Percentiles rank a stretch among this genome's conserved stretches.
phyloP scores from a whole-genome alignment of 345 rosid species.

The Trapa incisa region DNA sequence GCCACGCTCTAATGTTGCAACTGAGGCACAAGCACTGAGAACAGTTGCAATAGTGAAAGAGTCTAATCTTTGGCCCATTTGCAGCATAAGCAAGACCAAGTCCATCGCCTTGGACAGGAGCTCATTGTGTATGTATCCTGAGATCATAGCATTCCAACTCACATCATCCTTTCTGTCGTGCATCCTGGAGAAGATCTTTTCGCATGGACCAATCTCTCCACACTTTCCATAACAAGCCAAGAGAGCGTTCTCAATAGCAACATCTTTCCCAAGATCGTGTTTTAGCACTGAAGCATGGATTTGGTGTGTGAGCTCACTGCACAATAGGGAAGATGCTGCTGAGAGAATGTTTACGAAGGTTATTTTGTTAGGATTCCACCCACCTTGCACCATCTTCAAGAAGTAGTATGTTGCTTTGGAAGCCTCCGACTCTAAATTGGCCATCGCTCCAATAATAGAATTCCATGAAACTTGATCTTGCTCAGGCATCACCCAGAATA shows the following conservation, averaged over 20 bases:
- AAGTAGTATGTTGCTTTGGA: constrained; percentile 40
- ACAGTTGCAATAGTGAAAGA: constrained; percentile 77
- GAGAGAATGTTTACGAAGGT: constrained; percentile 64
- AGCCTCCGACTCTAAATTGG: constrained; percentile 39
- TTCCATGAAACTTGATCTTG: constrained; percentile 90
- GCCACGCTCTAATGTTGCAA: constrained; percentile 81
- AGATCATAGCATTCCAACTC: constrained; percentile 86
- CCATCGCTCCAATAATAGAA: constrained; percentile 64
- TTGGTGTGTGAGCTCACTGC: constrained; percentile 39
- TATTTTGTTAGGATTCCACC: constrained; percentile 53
- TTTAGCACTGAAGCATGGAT: constrained; percentile 57
- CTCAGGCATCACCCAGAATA: constrained; percentile 57
- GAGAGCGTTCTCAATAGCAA: constrained; percentile 66
- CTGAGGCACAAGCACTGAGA: constrained; percentile 90
- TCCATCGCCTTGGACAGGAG: constrained; percentile 61
- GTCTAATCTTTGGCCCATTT: constrained; percentile 60
- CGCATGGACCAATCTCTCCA: constrained; percentile 57
- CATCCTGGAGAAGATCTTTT: constrained; percentile 73
- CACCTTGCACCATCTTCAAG: constrained; percentile 45
- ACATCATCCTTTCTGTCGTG: constrained; percentile 62
- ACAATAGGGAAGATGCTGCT: constrained; percentile 46
- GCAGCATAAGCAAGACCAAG: constrained; percentile 70
- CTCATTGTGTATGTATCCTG: constrained; percentile 74
- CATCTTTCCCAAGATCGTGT: constrained; percentile 29
- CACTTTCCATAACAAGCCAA: constrained; percentile 83